Conservation (phyloP, 208 protist species). For the Leishmania turanica region DNA sequence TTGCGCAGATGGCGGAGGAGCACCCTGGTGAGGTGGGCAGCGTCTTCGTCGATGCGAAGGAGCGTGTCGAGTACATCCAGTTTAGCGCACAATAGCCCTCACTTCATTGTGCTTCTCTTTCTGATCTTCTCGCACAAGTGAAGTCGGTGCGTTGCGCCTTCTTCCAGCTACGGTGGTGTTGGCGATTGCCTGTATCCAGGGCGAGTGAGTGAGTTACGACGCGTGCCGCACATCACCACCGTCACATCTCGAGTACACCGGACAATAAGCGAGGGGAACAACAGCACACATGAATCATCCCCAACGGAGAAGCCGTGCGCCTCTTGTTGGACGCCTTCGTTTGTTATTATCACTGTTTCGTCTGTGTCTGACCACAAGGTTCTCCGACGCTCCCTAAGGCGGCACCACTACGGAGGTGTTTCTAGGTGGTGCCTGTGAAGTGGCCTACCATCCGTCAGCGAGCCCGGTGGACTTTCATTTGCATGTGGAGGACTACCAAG, state of each 20-base stretch:
- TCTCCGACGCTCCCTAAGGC: not conserved
- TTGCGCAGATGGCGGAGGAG: slow-evolving; percentile 27
- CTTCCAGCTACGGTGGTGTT: not conserved
- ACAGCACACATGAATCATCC: not conserved
- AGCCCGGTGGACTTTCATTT: not conserved
- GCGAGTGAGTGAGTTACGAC: not conserved
- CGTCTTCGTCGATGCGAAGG: slow-evolving; percentile 17
- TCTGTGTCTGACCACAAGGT: not conserved
- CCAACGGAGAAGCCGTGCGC: not conserved
- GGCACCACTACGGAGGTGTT: not conserved
- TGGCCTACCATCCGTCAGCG: not conserved
- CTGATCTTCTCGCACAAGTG: not conserved
- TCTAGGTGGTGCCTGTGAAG: not conserved
- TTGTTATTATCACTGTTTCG: not conserved
- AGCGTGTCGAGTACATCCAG: slow-evolving; percentile 26
- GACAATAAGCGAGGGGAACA: not conserved
- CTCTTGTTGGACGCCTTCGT: not conserved
- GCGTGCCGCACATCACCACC: not conserved
- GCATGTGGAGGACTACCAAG: not conserved
- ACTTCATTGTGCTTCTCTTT: not conserved
- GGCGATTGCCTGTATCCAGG: not conserved
- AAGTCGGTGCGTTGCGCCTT: not conserved
- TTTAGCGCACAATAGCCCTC: slow-evolving; percentile 15
- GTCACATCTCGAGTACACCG: not conserved
- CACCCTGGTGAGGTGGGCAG: slow-evolving; percentile 25